Conservation (phyloP, 2,329 filamentous ascomycete species). For the Aureobasidium sp. region DNA sequence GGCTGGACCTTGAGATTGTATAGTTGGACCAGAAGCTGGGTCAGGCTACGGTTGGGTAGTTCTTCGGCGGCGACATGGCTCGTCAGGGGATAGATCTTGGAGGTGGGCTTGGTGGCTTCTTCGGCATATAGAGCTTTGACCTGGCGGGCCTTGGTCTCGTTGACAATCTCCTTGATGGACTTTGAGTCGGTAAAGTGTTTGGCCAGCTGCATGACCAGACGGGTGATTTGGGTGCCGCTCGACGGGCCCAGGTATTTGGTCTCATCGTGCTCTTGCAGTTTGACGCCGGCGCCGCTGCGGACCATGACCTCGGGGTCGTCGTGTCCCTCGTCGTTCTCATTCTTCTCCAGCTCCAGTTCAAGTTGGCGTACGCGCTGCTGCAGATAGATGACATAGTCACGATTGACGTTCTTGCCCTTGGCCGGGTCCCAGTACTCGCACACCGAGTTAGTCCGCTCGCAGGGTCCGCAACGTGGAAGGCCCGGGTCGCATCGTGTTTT, state of each 20-base stretch:
- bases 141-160: slow-evolving; percentile 58
- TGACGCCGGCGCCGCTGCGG: slow-evolving; percentile 75
- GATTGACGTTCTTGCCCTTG: slow-evolving; percentile 76
- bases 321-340: slow-evolving; percentile 66
- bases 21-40: slow-evolving; percentile 71
- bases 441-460: slow-evolving; percentile 79
- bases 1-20: slow-evolving; percentile 86
- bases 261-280: slow-evolving; percentile 70
- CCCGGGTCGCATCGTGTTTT: slow-evolving; percentile 95
- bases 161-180: slow-evolving; percentile 85
- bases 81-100: slow-evolving; percentile 82
- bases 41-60: slow-evolving; percentile 64
- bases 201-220: slow-evolving; percentile 90
- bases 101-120: slow-evolving; percentile 57
- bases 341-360: slow-evolving; percentile 70
- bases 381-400: slow-evolving; percentile 85
- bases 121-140: slow-evolving; percentile 59
- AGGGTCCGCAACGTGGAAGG: slow-evolving; percentile 82
- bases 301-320: slow-evolving; percentile 75
- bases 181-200: slow-evolving; percentile 88
- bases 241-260: slow-evolving; percentile 86
- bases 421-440: slow-evolving; percentile 95
- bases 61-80: slow-evolving; percentile 72
- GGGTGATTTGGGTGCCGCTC: slow-evolving; percentile 90
- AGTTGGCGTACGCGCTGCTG: slow-evolving; percentile 78